These are phyloP conservation scores for Paraphoma sp. DNA, from an alignment of 2,329 filamentous ascomycete species.

Conservation along the genomic window DNA sequence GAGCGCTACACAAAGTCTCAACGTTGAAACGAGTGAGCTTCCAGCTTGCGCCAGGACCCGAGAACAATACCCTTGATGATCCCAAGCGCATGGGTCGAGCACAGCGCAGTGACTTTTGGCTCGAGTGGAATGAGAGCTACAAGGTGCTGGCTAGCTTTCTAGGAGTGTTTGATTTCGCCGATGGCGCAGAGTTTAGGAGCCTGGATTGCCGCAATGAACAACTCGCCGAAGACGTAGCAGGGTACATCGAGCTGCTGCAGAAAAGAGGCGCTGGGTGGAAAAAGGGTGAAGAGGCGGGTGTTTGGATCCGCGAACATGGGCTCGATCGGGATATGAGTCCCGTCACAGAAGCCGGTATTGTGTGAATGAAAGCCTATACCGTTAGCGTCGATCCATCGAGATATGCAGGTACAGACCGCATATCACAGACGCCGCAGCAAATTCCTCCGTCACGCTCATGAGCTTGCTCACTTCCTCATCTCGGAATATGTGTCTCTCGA, in stretches of 20 bases:
- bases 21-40: constrained; percentile 45
- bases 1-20: constrained; percentile 32
- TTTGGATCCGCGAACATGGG: constrained; percentile 29
- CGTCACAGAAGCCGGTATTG: neutral
- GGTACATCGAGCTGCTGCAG: constrained; percentile 28
- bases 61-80: constrained; percentile 48
- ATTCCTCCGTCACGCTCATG: too few species aligned
- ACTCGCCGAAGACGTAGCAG: constrained; percentile 29
- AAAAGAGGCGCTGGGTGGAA: constrained; percentile 32
- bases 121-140: constrained; percentile 44
- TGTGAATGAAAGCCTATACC: neutral
- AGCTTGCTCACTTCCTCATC: too few species aligned
- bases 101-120: constrained; percentile 50
- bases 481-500: too few species aligned
- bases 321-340: constrained; percentile 11
- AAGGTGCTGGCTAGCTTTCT: constrained; percentile 32
- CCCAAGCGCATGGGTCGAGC: constrained; percentile 49
- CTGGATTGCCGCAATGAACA: constrained; percentile 27
- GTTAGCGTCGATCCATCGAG: neutral
- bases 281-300: constrained; percentile 17
- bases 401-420: neutral
- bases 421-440: neutral
- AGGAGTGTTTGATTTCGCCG: constrained; percentile 25
- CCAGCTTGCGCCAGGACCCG: constrained; percentile 51
- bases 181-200: constrained; percentile 30